Percentiles rank a stretch among this genome's conserved stretches.
phyloP scores from a whole-genome alignment of 805 yeast genomes.

The Candida maris region DNA sequence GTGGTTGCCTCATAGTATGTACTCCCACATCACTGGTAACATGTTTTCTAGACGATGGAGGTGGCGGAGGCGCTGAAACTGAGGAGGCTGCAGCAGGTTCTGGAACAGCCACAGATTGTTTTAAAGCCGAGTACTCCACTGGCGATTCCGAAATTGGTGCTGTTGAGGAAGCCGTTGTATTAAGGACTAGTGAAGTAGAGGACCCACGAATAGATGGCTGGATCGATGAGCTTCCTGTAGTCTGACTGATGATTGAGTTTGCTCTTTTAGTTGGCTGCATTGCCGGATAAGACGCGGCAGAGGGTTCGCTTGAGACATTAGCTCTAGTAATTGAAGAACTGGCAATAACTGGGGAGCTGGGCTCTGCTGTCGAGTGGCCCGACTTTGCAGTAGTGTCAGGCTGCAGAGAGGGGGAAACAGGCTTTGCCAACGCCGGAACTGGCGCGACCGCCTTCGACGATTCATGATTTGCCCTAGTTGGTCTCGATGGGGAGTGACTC shows the following conservation, averaged over 20 bases:
- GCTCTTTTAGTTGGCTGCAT: conserved; percentile 32
- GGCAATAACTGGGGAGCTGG: no score
- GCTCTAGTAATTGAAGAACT: no score
- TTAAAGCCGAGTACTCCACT: conserved; percentile 5
- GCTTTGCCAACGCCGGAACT: no score
- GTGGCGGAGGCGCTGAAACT: conserved; percentile 33
- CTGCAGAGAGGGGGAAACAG: no score
- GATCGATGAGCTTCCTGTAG: conserved; percentile 14
- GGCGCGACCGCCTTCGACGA: no score
- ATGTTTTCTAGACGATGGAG: conserved; percentile 33
- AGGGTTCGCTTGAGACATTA: not conserved
- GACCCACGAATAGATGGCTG: conserved; percentile 24
- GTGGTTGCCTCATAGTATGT: conserved; percentile 19
- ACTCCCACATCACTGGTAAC: conserved; percentile 15
- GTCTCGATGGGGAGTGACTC: conserved; percentile 1
- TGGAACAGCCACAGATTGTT: conserved; percentile 10
- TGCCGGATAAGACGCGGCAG: conserved; percentile 21
- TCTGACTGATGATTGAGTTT: conserved; percentile 22
- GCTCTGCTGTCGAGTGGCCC: no score
- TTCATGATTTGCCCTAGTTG: conserved; percentile 2
- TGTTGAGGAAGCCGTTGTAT: conserved; percentile 15
- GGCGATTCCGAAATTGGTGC: conserved; percentile 15
- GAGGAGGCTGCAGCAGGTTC: conserved; percentile 9
- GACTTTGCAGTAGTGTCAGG: not conserved
- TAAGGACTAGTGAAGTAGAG: conserved; percentile 8